Evolutionary conservation across 192 early-diverging fungal species (phyloP), one percentile per base, ranked within the genome.

Genomic region (Funneliformis mosseae): DNA sequence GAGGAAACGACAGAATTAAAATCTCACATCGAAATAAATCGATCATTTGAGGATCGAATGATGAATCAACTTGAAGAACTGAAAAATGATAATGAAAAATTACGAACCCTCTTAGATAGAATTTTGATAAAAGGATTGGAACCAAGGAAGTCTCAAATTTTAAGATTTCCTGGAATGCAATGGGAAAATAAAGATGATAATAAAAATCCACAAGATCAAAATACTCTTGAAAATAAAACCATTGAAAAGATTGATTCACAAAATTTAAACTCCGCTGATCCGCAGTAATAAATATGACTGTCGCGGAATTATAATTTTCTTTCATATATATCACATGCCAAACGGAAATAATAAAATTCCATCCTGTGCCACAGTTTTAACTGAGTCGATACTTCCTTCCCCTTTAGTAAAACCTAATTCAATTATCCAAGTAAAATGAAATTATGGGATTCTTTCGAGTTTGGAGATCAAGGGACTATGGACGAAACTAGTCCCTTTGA

Each of bases 401-500:
- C 42, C 16, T 55, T 16, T 50, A 50, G 48, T 50, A 50, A 50
- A 18, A 18, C 18, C 5, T 50, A 16, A 50, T 18, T 3, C 4
- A 55, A 21, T 6, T 5, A 5, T 21, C 16, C 16, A 55, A 55
- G 50, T 21, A 66, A 64, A 62, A 79, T 79, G 78, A 70, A 60
- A 43, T 48, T 79, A 2, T 79, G 78, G 78, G 43, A 66, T 70
- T 81, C 81, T 28, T 60, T 74, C 5, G 69, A 81, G 12, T 84
- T 79, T 76, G 70, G 71, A 59, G 86, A 87, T 74, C 86, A 87
- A 55, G 86, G 84, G 42, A 76, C 77, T 59, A 90, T 89, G 85
- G 89, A 90, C 42, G 88, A 90, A 28, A 81, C 82, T 80, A 88
- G 84, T 71, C 81, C 82, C 74, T 45, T 87, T 70, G 74, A 76